Conservation (phyloP, 129 eudicot genomes). For the Pseudognaphalium luteoalbum region DNA sequence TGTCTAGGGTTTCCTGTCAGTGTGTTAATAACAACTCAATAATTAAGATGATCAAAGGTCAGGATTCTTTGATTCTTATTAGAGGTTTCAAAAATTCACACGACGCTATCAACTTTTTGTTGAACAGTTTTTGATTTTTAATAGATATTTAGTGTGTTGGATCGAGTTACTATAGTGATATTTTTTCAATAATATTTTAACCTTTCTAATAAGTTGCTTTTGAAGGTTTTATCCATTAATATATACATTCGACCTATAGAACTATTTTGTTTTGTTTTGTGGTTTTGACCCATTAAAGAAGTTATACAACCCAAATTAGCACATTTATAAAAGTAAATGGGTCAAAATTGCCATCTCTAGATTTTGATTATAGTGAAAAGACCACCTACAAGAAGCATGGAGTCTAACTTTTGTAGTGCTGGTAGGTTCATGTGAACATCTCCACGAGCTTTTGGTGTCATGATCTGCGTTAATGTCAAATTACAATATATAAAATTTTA, state of each 20-base stretch:
- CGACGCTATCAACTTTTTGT: neutral
- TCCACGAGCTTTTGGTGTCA: slow-evolving; percentile 89
- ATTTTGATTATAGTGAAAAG: slow-evolving; percentile 15
- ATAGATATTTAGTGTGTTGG: too few species aligned
- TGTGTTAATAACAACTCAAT: slow-evolving; percentile 7
- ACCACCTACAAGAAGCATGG: slow-evolving; percentile 89
- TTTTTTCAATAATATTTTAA: too few species aligned
- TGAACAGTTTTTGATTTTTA: neutral
- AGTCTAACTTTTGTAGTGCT: slow-evolving; percentile 84
- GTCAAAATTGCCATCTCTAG: neutral
- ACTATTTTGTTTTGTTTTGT: neutral
- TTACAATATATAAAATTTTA: neutral
- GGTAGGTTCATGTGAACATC: slow-evolving; percentile 91
- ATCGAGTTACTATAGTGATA: too few species aligned
- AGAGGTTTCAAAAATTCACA: neutral
- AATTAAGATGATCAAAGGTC: neutral
- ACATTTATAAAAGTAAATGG: neutral
- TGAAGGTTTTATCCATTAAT: too few species aligned
- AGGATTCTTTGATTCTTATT: neutral
- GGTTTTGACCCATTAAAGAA: neutral
- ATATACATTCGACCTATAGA: neutral
- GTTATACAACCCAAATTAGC: neutral
- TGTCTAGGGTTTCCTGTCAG: slow-evolving; percentile 65
- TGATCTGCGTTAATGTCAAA: slow-evolving; percentile 52
- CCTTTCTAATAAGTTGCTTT: too few species aligned